phyloP scores from a whole-genome alignment of 257 asterid species.

The Buddleja alternifolia region DNA sequence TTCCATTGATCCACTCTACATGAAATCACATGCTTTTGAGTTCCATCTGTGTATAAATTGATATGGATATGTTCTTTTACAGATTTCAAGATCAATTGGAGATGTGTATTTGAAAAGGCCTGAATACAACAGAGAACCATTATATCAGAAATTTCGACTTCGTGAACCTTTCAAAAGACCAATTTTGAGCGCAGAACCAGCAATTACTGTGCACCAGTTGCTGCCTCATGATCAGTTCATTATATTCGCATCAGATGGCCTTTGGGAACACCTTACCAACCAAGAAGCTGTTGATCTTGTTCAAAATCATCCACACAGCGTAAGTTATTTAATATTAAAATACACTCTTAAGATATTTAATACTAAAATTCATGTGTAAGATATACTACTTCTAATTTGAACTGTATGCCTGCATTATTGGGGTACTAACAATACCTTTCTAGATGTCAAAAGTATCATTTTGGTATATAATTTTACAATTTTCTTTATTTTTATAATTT shows the following conservation, averaged over 20 bases:
- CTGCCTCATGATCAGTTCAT: conserved; percentile 72
- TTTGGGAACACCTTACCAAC: conserved; percentile 85
- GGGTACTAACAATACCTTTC: no score
- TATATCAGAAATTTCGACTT: conserved; percentile 69
- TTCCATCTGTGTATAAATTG: conserved; percentile 6
- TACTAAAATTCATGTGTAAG: no score
- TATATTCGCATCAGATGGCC: conserved; percentile 84
- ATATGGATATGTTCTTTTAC: conserved; percentile 23
- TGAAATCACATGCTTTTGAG: not conserved
- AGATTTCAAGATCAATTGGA: conserved; percentile 83
- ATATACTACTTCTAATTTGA: no score
- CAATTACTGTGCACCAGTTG: conserved; percentile 59
- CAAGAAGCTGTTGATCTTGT: conserved; percentile 81
- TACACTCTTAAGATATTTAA: no score
- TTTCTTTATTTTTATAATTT: no score
- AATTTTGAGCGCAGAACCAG: conserved; percentile 74
- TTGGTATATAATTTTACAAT: no score
- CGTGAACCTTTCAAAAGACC: conserved; percentile 67
- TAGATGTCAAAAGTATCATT: no score
- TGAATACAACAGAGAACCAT: conserved; percentile 82
- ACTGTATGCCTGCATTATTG: no score
- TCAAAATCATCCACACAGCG: conserved; percentile 64
- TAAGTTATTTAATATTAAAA: conserved; percentile 35
- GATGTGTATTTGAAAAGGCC: conserved; percentile 72
- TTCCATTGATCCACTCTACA: not conserved